Conservation (phyloP, 345 rosid genomes). For the Murraya paniculata region DNA sequence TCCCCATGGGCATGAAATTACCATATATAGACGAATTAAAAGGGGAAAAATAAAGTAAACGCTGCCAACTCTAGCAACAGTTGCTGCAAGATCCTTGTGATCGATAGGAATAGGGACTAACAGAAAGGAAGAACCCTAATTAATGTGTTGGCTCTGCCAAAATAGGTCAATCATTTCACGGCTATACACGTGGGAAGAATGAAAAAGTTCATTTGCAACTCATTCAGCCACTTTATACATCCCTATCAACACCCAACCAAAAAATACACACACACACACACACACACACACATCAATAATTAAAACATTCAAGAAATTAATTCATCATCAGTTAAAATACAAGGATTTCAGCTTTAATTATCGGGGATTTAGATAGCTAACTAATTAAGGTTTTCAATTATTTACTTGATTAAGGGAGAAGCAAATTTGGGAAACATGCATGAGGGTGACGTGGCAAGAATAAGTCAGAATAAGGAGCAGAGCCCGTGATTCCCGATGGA, state of each 20-base stretch:
- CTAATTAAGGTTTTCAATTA: neutral
- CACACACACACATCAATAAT: too few relatives aligned
- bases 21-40: neutral
- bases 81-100: conserved; percentile 29
- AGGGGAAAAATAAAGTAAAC: neutral
- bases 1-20: neutral
- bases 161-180: neutral
- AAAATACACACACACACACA: too few relatives aligned
- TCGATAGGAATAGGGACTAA: neutral
- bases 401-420: neutral
- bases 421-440: neutral
- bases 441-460: neutral
- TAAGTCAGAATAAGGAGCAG: conserved; percentile 15
- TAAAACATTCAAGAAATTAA: neutral
- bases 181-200: conserved; percentile 37
- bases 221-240: neutral
- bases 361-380: neutral
- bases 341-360: neutral
- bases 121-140: neutral
- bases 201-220: conserved; percentile 24
- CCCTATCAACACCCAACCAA: too few relatives aligned
- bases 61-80: conserved; percentile 11
- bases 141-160: neutral
- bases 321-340: neutral
- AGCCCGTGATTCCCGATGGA: conserved; percentile 38